These are phyloP conservation scores for Fusarium burgessii DNA, from an alignment of 2,329 filamentous ascomycete genomes.

Conservation along the genomic window DNA sequence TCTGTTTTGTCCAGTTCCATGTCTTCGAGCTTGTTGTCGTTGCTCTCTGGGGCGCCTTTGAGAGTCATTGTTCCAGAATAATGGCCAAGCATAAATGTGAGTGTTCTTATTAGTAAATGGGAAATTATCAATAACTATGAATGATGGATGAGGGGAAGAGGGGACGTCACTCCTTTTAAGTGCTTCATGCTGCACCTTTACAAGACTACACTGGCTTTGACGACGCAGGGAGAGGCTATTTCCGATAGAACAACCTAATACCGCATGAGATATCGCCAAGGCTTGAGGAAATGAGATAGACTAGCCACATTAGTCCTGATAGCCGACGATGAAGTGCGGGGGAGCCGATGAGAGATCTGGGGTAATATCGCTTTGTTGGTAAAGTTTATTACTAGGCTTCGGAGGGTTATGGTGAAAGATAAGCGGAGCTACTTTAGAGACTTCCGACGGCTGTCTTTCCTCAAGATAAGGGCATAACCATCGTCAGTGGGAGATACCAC, in stretches of 20 bases:
- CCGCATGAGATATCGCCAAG: too few species aligned
- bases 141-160: background rate
- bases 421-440: background rate
- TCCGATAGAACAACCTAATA: background rate
- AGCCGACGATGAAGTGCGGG: background rate
- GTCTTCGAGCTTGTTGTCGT: background rate
- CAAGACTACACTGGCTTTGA: rapidly evolving
- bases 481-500: background rate
- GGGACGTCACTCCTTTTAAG: background rate
- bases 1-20: background rate
- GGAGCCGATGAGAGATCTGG: background rate
- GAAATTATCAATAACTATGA: too few species aligned
- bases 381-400: background rate
- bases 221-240: background rate
- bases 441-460: background rate
- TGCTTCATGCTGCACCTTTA: background rate
- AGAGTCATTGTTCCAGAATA: background rate
- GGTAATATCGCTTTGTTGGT: background rate
- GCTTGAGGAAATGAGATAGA: background rate
- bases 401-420: background rate
- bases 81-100: background rate
- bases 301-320: background rate
- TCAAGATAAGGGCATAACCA: too few species aligned
- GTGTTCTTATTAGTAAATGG: background rate
- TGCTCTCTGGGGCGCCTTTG: background rate